Conservation (phyloP, 1,139 yeast species). For the Magnusiomyces suaveolens region DNA sequence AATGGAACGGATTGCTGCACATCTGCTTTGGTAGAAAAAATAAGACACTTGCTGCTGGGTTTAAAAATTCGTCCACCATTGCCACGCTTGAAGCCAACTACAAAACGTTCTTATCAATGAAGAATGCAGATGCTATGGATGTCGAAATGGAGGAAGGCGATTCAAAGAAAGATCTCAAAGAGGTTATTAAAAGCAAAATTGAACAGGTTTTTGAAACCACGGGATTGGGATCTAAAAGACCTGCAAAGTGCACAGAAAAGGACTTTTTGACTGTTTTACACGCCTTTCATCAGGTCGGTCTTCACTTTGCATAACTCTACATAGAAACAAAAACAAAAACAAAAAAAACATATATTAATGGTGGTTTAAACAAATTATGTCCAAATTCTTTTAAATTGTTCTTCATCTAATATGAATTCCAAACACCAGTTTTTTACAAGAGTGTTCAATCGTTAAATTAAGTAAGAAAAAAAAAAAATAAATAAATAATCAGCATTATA, state of each 20-base stretch:
- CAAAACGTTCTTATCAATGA: constrained; percentile 61
- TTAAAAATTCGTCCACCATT: constrained; percentile 72
- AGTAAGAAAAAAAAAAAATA: not conserved
- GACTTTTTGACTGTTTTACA: constrained; percentile 79
- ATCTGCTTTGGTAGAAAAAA: constrained; percentile 89
- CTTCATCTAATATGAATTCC: too few species aligned
- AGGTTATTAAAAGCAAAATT: constrained; percentile 11
- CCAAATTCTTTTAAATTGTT: too few species aligned
- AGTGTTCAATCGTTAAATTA: not conserved
- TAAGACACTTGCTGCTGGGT: constrained; percentile 87
- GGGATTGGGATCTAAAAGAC: constrained; percentile 73
- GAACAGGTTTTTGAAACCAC: constrained; percentile 52
- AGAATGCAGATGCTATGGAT: constrained; percentile 11
- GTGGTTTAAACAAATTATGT: too few species aligned
- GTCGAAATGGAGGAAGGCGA: constrained; percentile 19
- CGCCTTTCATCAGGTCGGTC: constrained; percentile 95
- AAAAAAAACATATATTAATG: too few species aligned
- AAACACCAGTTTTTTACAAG: too few species aligned
- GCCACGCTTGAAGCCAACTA: constrained; percentile 83
- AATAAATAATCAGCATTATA: not conserved
- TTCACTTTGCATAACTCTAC: constrained; percentile 67
- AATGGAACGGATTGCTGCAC: constrained; percentile 94
- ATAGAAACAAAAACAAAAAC: not conserved
- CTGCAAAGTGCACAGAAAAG: constrained; percentile 90
- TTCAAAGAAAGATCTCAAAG: constrained; percentile 24